Evolutionary conservation across 441 rosid species (phyloP), one percentile per base, ranked within the genome.

Genomic region (Adansonia madagascariensis): DNA sequence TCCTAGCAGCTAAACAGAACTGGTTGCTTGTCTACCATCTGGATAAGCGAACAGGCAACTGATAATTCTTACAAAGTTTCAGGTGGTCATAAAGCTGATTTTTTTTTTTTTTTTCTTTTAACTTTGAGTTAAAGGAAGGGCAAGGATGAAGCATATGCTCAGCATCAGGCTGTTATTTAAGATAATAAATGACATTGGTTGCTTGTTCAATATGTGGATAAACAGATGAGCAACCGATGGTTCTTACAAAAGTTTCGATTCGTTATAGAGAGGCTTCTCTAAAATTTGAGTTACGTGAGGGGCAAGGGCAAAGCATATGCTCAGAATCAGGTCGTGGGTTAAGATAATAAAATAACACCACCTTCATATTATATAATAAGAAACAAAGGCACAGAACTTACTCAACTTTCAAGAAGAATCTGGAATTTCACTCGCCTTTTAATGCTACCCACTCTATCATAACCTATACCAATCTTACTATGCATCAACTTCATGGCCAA

Each of bases 401-500:
- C 74, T 87, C 82, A 87, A 74, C 63, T 78, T 91, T 93, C 27
- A 77, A 90, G 62, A 15, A 95, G 94, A 73, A 62, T 82, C 71
- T 74, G 84, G 78, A 94, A 95, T 86, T 94, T 92, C 52, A 94
- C 97, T 74, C 95, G 85, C 77, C 73, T 90, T 82, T 94, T 92
- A 68, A 95, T 78, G 74, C 94, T 89, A 14, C 97, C 91, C 78
- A 82, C 83, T 80, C 97, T 90, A 77, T 92, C 90, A 83, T 92
- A 92, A 47, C 98, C 96, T 72, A 93, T 89, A 50, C 98, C 98
- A 4, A 95, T 91, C 91, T 91, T 93, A 79, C 98, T 91, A 76
- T 90, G 98, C 99, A 95, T 92, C 83, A 95, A 84, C 85, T 92
- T 95, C 82, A 93, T 88, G 35, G 98, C 97, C 79, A 93, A 81